A percentile compares a stretch with the other conserved stretches of the same genome.
These are phyloP conservation scores for Ramalina intermedia DNA, from an alignment of 495 filamentous ascomycete species.

Conservation along the genomic window DNA sequence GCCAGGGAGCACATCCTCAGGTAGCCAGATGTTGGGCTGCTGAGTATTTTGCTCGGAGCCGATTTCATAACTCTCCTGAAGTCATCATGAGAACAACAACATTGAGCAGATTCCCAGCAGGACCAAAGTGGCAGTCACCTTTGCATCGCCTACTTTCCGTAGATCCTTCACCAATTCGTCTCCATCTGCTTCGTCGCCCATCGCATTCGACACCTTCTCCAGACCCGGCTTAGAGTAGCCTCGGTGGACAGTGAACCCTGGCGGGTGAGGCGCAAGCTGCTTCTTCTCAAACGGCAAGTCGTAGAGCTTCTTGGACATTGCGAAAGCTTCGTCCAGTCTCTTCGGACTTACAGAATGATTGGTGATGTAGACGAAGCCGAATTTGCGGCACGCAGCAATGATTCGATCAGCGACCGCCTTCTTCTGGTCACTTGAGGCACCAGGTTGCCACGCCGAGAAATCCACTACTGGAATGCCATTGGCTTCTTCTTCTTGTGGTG, in stretches of 20 bases:
- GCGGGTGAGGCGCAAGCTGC: slow-evolving; percentile 45
- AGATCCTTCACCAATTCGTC: slow-evolving; percentile 19
- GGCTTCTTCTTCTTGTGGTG: no score
- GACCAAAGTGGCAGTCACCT: slow-evolving; percentile 10
- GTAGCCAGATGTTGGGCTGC: slow-evolving; percentile 54
- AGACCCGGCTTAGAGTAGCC: slow-evolving; percentile 52
- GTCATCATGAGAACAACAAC: background rate
- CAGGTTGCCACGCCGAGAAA: slow-evolving; percentile 28
- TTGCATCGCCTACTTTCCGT: slow-evolving; percentile 29
- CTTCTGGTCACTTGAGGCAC: slow-evolving; percentile 20
- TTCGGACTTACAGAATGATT: slow-evolving; percentile 36
- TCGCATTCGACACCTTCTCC: slow-evolving; percentile 50
- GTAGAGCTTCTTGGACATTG: slow-evolving; percentile 35
- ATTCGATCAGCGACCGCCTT: slow-evolving; percentile 32
- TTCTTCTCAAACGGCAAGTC: slow-evolving; percentile 31
- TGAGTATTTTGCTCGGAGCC: slow-evolving; percentile 39
- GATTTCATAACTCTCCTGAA: slow-evolving; percentile 52
- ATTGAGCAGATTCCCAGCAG: background rate
- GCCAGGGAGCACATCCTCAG: slow-evolving; percentile 40
- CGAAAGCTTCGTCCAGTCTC: slow-evolving; percentile 37
- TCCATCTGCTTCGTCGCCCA: slow-evolving; percentile 32
- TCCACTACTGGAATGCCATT: slow-evolving; percentile 38
- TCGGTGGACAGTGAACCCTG: slow-evolving; percentile 39
- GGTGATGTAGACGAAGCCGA: slow-evolving; percentile 46
- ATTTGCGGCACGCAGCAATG: slow-evolving; percentile 36